These are phyloP conservation scores for Macrolepiota albuminosa DNA, from an alignment of 768 basidiomycete genomes.

Conservation along the genomic window DNA sequence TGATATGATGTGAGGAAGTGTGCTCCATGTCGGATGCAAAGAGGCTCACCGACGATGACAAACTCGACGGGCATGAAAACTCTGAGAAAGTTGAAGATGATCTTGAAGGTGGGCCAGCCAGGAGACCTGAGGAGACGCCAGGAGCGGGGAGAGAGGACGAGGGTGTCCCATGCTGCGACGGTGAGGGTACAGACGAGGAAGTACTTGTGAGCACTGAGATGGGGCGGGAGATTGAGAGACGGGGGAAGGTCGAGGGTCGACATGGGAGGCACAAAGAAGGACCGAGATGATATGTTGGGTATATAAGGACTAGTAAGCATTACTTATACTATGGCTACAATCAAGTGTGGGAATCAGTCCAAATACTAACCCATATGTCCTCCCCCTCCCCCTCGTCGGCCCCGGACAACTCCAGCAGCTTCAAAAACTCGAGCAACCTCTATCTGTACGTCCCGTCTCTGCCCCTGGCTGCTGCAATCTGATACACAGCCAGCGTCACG, in stretches of 20 bases:
- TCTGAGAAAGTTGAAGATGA: conserved; percentile 70
- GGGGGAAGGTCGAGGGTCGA: conserved; percentile 43
- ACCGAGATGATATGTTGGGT: neutral
- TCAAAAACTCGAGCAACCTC: conserved; percentile 31
- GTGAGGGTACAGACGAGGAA: conserved; percentile 88
- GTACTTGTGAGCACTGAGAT: conserved; percentile 83
- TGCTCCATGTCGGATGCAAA: neutral
- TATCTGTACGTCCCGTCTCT: conserved; percentile 32
- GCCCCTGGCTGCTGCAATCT: neutral
- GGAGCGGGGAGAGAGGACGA: conserved; percentile 76
- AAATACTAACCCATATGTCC: conserved; percentile 14
- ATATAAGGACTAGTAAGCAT: neutral
- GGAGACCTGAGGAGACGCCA: conserved; percentile 63
- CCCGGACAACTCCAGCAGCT: conserved; percentile 1
- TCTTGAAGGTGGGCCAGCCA: conserved; percentile 75
- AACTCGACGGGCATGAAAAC: conserved; percentile 80
- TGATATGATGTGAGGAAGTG: conserved; percentile 19
- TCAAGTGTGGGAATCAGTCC: neutral
- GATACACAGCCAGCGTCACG: conserved; percentile 40
- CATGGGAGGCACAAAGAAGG: conserved; percentile 23
- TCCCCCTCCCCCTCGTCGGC: conserved; percentile 14
- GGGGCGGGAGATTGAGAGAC: conserved; percentile 71
- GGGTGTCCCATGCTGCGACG: conserved; percentile 85
- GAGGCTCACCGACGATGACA: conserved; percentile 55
- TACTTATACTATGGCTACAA: neutral